These are phyloP conservation scores for Epichloe hybrida DNA, from an alignment of 2,329 filamentous ascomycete genomes.

Conservation along the genomic window DNA sequence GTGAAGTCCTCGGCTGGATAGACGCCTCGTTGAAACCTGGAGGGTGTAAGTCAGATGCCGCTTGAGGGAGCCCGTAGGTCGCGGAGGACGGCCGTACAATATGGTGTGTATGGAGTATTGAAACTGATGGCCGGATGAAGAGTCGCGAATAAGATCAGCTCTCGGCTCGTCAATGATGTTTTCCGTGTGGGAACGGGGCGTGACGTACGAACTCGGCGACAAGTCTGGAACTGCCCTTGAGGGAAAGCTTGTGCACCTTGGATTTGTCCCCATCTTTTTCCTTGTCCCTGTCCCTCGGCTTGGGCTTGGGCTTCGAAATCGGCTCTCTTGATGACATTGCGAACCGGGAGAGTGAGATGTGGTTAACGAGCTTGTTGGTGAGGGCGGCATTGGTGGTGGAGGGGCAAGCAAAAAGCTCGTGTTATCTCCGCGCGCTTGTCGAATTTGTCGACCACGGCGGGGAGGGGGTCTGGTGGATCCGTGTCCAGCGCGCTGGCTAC, in stretches of 20 bases:
- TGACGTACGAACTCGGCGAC: slow-evolving; percentile 75
- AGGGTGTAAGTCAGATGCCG: neutral
- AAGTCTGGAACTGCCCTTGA: slow-evolving; percentile 73
- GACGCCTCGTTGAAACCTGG: slow-evolving; percentile 69
- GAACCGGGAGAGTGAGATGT: neutral
- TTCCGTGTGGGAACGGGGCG: neutral
- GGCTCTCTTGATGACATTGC: slow-evolving; percentile 19
- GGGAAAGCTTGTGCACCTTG: slow-evolving; percentile 86
- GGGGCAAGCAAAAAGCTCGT: slow-evolving; percentile 4
- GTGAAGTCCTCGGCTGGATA: slow-evolving; percentile 96
- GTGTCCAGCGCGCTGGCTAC: too few relatives aligned
- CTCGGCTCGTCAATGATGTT: neutral
- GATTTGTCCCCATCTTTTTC: slow-evolving; percentile 52
- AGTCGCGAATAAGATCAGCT: neutral
- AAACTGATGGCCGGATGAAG: slow-evolving; percentile 41
- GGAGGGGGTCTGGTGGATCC: too few relatives aligned
- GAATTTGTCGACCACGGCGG: too few relatives aligned
- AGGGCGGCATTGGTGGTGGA: slow-evolving; percentile 12
- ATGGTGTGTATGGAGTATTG: slow-evolving; percentile 98
- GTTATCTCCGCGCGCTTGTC: too few relatives aligned
- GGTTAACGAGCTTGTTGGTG: too few relatives aligned
- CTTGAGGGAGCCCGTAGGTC: neutral
- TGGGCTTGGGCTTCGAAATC: slow-evolving; percentile 5
- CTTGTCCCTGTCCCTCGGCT: slow-evolving; percentile 7
- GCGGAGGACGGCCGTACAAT: slow-evolving; percentile 40